Evolutionary conservation across 2,329 filamentous ascomycete species (phyloP).

Genomic region (Cyclaneusma minus): DNA sequence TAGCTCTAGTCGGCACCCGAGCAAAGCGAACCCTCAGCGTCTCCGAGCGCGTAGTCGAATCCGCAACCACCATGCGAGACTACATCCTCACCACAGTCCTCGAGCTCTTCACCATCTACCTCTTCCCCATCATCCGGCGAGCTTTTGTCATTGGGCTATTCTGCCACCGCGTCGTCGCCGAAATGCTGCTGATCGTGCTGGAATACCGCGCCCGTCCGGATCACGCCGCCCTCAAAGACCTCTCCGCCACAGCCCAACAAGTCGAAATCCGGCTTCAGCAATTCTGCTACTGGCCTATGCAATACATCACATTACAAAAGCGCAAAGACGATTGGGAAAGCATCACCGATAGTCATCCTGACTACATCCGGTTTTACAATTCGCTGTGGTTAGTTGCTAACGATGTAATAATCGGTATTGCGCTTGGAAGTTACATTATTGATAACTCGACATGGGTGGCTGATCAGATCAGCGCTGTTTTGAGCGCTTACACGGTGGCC

Average conservation of each 20-base stretch:
- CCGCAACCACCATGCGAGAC: conserved; percentile 73
- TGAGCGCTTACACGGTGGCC: conserved; percentile 74
- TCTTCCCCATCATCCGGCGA: conserved; percentile 61
- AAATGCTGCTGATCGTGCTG: conserved; percentile 61
- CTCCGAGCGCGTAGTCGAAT: conserved; percentile 86
- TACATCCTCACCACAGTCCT: conserved; percentile 53
- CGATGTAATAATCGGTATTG: conserved; percentile 96
- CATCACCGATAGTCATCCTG: conserved; percentile 84
- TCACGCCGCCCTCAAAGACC: conserved; percentile 77
- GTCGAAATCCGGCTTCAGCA: conserved; percentile 94
- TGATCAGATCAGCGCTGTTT: conserved; percentile 56
- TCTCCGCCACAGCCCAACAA: conserved; percentile 93
- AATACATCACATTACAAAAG: conserved; percentile 82
- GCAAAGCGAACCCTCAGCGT: conserved; percentile 79
- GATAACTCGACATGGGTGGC: conserved; percentile 84
- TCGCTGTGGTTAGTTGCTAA: conserved; percentile 97
- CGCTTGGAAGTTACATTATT: conserved; percentile 89
- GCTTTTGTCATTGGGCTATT: conserved; percentile 67
- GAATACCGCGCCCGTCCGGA: conserved; percentile 73
- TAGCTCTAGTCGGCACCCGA: conserved; percentile 66
- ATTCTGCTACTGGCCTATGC: conserved; percentile 97
- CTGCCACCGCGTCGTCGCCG: conserved; percentile 64
- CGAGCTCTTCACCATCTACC: conserved; percentile 55
- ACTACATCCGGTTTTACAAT: conserved; percentile 99
- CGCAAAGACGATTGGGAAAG: conserved; percentile 89